Conservation (phyloP, 2,329 filamentous ascomycete genomes). For the Akanthomyces uredinophilus region DNA sequence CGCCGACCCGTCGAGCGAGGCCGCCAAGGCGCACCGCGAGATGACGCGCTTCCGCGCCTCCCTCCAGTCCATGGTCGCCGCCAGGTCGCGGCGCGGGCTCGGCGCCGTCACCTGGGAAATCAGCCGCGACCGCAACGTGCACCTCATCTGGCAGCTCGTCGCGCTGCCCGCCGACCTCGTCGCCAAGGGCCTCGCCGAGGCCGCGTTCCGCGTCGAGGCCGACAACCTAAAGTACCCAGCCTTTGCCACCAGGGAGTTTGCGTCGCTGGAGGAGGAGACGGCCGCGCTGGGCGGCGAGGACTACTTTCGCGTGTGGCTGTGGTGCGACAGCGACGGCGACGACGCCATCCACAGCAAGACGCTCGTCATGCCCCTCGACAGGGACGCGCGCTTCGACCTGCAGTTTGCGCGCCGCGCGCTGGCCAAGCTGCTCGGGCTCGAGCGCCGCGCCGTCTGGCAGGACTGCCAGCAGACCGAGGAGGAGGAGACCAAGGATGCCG, state of each 20-base stretch:
- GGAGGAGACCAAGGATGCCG: slow-evolving; percentile 75
- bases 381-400: slow-evolving; percentile 74
- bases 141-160: slow-evolving; percentile 91
- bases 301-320: slow-evolving; percentile 81
- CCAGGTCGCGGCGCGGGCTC: slow-evolving; percentile 51
- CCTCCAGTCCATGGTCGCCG: slow-evolving; percentile 73
- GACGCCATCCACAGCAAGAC: slow-evolving; percentile 54
- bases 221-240: slow-evolving; percentile 61
- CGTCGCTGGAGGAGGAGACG: slow-evolving; percentile 43
- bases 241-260: slow-evolving; percentile 43
- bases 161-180: slow-evolving; percentile 68
- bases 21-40: slow-evolving; percentile 63
- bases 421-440: slow-evolving; percentile 78
- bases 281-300: slow-evolving; percentile 43
- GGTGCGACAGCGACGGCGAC: slow-evolving; percentile 52
- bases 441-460: slow-evolving; percentile 76
- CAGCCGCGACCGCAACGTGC: slow-evolving; percentile 72
- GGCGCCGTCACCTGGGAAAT: slow-evolving; percentile 93
- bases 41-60: slow-evolving; percentile 77
- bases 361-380: slow-evolving; percentile 68
- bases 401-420: slow-evolving; percentile 86
- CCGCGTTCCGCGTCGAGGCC: slow-evolving; percentile 81
- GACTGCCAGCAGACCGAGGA: slow-evolving; percentile 71
- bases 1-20: slow-evolving; percentile 37
- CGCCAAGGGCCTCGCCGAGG: slow-evolving; percentile 70